phyloP scores from a whole-genome alignment of 1,139 yeast genomes.

The Saccharomyces hybrid region DNA sequence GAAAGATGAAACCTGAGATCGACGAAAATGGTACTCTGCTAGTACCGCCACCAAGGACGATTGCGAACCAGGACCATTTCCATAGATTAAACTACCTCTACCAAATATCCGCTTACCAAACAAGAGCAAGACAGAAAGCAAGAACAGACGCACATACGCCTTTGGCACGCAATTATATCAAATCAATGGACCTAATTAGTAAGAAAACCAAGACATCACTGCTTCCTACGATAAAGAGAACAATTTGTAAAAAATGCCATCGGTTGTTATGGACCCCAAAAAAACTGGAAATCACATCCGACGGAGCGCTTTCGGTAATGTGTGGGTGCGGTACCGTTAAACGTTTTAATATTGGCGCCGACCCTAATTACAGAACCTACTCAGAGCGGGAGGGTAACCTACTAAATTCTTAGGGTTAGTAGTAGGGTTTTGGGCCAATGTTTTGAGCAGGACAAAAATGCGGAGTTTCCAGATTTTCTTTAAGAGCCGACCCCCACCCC shows the following conservation, averaged over 20 bases:
- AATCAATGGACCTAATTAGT: constrained; percentile 21
- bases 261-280: constrained; percentile 10
- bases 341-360: constrained; percentile 20
- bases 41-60: constrained; percentile 19
- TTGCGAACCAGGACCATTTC: constrained; percentile 24
- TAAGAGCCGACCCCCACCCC: background rate
- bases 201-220: constrained; percentile 24
- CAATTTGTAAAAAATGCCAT: constrained; percentile 25
- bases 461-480: background rate
- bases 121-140: constrained; percentile 8
- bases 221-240: constrained; percentile 25
- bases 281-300: background rate
- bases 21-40: constrained; percentile 19
- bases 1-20: background rate
- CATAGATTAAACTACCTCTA: constrained; percentile 27
- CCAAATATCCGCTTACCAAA: constrained; percentile 21
- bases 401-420: background rate
- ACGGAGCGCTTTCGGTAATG: constrained; percentile 9
- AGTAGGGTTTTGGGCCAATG: background rate
- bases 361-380: constrained; percentile 18
- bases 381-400: constrained; percentile 19
- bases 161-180: constrained; percentile 20
- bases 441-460: background rate
- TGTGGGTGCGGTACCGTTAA: constrained; percentile 24
- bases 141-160: constrained; percentile 8